A percentile compares a stretch with the other conserved stretches of the same genome.
Evolutionary conservation across 2,329 filamentous ascomycete genomes (phyloP).

Genomic region (Talaromyces sp.): DNA sequence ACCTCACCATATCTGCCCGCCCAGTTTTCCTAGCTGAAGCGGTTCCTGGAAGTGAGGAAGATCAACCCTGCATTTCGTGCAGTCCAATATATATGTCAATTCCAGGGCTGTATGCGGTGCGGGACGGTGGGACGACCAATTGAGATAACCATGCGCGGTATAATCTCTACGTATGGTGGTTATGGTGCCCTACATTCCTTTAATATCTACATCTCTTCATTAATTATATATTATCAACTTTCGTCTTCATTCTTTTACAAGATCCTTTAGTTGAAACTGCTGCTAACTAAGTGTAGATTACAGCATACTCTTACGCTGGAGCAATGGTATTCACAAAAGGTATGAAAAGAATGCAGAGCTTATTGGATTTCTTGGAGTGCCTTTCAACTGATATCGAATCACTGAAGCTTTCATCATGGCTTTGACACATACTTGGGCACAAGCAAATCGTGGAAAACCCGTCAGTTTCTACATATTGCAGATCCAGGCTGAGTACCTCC

Average conservation of each 20-base stretch:
- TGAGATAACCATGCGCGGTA: slow-evolving; percentile 57
- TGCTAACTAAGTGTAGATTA: slow-evolving; percentile 39
- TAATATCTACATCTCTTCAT: slow-evolving; percentile 18
- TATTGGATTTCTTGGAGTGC: not conserved
- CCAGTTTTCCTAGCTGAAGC: slow-evolving; percentile 69
- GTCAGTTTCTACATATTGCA: slow-evolving; percentile 77
- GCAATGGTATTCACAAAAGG: slow-evolving; percentile 33
- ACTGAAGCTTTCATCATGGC: slow-evolving; percentile 66
- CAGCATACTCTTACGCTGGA: slow-evolving; percentile 38
- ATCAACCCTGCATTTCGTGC: slow-evolving; percentile 64
- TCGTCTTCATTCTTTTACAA: slow-evolving; percentile 16
- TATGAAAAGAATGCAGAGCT: not conserved
- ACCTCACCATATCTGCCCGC: slow-evolving; percentile 71
- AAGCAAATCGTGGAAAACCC: slow-evolving; percentile 75
- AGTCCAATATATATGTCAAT: slow-evolving; percentile 60
- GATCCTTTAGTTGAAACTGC: not conserved
- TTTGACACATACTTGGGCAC: slow-evolving; percentile 76
- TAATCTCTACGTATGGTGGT: slow-evolving; percentile 59
- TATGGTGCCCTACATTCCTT: slow-evolving; percentile 61
- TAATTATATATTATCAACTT: slow-evolving; percentile 19
- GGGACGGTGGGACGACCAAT: slow-evolving; percentile 71
- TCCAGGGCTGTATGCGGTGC: slow-evolving; percentile 60
- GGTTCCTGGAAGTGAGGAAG: slow-evolving; percentile 83
- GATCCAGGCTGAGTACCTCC: slow-evolving; percentile 76
- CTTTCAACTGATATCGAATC: too few species aligned